These are phyloP conservation scores for Metschnikowia amazonensis DNA, from an alignment of 805 yeast genomes.

Conservation along the genomic window DNA sequence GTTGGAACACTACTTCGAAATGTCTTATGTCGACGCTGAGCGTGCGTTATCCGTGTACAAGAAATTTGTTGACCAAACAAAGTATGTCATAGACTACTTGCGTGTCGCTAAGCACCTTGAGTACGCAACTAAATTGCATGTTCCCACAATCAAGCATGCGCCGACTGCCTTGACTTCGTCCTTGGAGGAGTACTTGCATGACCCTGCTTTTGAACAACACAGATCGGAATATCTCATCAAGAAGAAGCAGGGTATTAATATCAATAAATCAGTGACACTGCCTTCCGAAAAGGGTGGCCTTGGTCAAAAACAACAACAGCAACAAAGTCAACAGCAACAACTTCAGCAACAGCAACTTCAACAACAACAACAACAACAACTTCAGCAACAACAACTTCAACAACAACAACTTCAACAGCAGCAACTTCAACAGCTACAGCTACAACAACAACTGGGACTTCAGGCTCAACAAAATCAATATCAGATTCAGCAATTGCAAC, in stretches of 20 bases:
- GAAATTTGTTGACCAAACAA: slow-evolving; percentile 79
- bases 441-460: neutral
- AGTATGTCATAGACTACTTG: slow-evolving; percentile 80
- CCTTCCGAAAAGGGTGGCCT: slow-evolving; percentile 7
- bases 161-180: slow-evolving; percentile 88
- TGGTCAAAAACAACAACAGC: slow-evolving; percentile 48
- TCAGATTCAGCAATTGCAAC: slow-evolving; percentile 2
- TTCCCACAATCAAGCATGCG: slow-evolving; percentile 95
- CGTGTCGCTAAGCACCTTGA: slow-evolving; percentile 87
- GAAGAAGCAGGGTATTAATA: slow-evolving; percentile 32
- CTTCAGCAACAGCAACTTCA: too few relatives aligned
- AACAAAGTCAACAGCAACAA: slow-evolving; percentile 40
- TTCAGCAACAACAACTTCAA: neutral
- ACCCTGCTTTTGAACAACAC: slow-evolving; percentile 77
- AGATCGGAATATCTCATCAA: slow-evolving; percentile 75
- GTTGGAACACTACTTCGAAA: slow-evolving; percentile 91
- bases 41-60: slow-evolving; percentile 82
- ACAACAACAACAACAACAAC: slow-evolving; percentile 36
- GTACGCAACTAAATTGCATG: slow-evolving; percentile 80
- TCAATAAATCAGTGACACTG: neutral
- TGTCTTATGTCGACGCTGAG: slow-evolving; percentile 81
- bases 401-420: neutral
- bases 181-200: slow-evolving; percentile 83
- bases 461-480: neutral
- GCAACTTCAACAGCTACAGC: slow-evolving; percentile 1